Base-by-base conservation (phyloP, 257 asterid genomes). In the Primulina huaijiensis region DNA sequence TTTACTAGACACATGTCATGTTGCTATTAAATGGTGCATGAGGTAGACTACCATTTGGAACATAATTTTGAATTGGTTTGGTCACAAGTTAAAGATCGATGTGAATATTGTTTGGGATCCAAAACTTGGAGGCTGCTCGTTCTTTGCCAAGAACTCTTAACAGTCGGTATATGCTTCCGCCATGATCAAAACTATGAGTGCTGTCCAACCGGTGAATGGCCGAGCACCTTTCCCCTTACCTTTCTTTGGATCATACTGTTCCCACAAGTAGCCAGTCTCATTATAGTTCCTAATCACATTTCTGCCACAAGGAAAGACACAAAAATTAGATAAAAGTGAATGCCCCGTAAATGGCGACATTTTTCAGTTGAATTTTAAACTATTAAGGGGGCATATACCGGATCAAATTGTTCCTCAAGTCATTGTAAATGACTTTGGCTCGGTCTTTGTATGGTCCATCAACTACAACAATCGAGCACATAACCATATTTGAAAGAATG, bases 171-270 rank as follows among this genome's bases (percentile, higher is more conserved):
- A 94, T 62, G 83, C 82, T 82, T 94, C 96, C 21, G 96, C 87
- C 93, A 91, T 92, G 77, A 94, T 83, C 84, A 91, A 77, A n/a
- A 89, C 87, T 74, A 88, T 78, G 25, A 92, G 88, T 4, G 99
- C 84, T 8, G 97, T 86, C 99, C 99, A 91, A 52, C 97, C 97
- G 7, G 96, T 91, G 72, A 94, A 91, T 50, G 82, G 62, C 53
- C 92, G 91, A 0, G 99, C 86, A 21, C 99, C 99, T 83, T 91
- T 88, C 11, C 99, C 99, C 73, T 91, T 91, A 33, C 96, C 97
- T 46, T 84, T 89, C 87, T 78, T 87, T 75, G 85, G 97, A 77
- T 94, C 99, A 73, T 87, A 94, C 73, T 94, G 99, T 75, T 94
- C 99, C 99, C 97, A 94, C 57, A 94, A 62, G 73, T 69, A 89